A percentile compares a stretch with the other conserved stretches of the same genome.
These are phyloP conservation scores for Trypanosoma mega DNA, from an alignment of 208 protist species.

Conservation along the genomic window DNA sequence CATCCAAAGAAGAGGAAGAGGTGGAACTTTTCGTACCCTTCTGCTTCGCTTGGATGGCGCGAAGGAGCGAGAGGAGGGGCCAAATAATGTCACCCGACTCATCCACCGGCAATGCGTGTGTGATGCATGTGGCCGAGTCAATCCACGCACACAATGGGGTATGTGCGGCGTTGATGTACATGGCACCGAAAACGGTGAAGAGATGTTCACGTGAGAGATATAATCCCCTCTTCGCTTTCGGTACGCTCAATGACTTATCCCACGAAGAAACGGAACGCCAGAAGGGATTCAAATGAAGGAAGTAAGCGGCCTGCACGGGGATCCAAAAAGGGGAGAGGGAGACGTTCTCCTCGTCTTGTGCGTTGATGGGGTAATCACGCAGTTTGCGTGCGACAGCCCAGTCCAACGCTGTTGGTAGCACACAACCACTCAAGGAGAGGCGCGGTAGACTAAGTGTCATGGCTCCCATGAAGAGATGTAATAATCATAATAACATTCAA, in stretches of 20 bases:
- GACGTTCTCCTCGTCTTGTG: too few relatives aligned
- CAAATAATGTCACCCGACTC: conserved; percentile 33
- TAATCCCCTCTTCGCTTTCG: too few relatives aligned
- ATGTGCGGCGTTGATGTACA: conserved; percentile 35
- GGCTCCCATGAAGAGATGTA: not conserved
- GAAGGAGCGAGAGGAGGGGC: not conserved
- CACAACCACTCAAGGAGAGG: conserved; percentile 20
- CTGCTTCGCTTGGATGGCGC: not conserved
- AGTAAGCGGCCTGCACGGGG: not conserved
- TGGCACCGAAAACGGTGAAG: conserved; percentile 29
- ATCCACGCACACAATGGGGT: conserved; percentile 37
- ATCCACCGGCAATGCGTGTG: conserved; percentile 38
- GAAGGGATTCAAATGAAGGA: not conserved
- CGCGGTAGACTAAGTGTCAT: conserved; percentile 10
- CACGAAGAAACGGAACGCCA: too few relatives aligned
- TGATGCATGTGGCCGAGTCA: conserved; percentile 37
- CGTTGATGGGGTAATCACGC: not conserved
- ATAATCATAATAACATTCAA: not conserved
- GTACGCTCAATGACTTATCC: too few relatives aligned
- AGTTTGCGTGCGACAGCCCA: conserved; percentile 16
- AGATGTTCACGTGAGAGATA: too few relatives aligned
- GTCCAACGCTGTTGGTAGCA: conserved; percentile 22
- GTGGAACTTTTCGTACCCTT: too few relatives aligned
- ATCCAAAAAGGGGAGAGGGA: conserved; percentile 27
- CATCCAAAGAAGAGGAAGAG: too few relatives aligned